Conservation (phyloP, 2,329 filamentous ascomycete genomes). For the Sporothrix brasiliensis region DNA sequence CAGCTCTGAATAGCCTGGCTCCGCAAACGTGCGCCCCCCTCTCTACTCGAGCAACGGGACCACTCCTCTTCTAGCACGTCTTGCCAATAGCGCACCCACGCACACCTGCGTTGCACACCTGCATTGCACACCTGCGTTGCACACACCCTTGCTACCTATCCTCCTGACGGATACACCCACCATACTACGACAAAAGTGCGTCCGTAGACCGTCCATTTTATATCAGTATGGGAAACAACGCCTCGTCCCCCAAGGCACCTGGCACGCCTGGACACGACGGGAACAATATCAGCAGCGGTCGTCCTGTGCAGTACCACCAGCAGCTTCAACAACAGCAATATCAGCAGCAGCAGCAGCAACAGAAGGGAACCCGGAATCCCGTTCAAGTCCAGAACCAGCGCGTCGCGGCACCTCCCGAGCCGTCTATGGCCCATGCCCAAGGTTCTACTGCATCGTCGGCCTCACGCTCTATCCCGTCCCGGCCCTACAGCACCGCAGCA, state of each 20-base stretch:
- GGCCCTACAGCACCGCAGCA: conserved; percentile 32
- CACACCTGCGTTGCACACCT: background rate
- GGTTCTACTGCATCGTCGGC: conserved; percentile 52
- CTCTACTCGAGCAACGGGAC: background rate
- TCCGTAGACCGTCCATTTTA: background rate
- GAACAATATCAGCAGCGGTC: conserved; percentile 32
- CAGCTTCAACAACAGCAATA: conserved; percentile 41
- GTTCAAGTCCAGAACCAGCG: conserved; percentile 60
- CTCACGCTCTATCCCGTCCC: conserved; percentile 38
- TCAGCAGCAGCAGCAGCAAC: conserved; percentile 37
- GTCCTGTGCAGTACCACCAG: conserved; percentile 40
- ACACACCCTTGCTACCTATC: background rate
- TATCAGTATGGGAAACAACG: conserved; percentile 51
- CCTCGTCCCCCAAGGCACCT: conserved; percentile 47
- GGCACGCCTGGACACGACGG: conserved; percentile 39
- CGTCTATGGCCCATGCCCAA: conserved; percentile 63
- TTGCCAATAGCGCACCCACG: conserved; percentile 21
- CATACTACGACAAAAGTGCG: background rate
- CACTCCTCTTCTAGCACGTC: conserved; percentile 17
- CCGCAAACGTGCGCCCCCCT: conserved; percentile 15
- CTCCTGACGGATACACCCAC: background rate
- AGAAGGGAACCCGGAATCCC: conserved; percentile 47
- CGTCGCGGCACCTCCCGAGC: conserved; percentile 63
- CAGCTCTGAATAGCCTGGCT: background rate
- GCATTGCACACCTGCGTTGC: background rate